phyloP scores from a whole-genome alignment of 345 rosid genomes.

The Acer yangbiense region DNA sequence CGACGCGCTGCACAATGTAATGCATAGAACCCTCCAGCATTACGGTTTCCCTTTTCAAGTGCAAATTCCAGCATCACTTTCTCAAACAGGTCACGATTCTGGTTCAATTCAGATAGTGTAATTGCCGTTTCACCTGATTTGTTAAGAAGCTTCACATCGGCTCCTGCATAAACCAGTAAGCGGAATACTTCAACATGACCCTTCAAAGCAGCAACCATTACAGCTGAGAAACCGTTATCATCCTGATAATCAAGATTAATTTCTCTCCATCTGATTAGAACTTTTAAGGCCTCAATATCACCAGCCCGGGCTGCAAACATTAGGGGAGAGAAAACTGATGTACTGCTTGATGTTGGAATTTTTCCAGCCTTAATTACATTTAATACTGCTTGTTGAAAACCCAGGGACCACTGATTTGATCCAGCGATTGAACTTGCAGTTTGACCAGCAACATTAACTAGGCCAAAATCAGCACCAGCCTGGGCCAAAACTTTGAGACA shows the following conservation, averaged over 20 bases:
- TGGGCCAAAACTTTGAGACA: conserved; percentile 60
- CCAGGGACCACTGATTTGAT: conserved; percentile 63
- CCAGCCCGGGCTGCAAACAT: conserved; percentile 68
- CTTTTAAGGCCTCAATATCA: conserved; percentile 63
- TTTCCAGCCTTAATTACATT: conserved; percentile 57
- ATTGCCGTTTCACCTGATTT: conserved; percentile 77
- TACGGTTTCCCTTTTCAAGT: conserved; percentile 71
- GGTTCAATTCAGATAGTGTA: conserved; percentile 61
- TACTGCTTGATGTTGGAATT: conserved; percentile 61
- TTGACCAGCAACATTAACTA: conserved; percentile 50
- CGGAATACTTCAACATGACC: conserved; percentile 84
- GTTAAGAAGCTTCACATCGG: conserved; percentile 80
- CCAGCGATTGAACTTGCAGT: conserved; percentile 57
- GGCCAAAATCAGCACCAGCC: conserved; percentile 89
- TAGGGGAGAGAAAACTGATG: conserved; percentile 59
- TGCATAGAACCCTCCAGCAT: conserved; percentile 84
- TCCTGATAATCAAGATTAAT: conserved; percentile 75
- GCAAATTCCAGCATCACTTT: conserved; percentile 95
- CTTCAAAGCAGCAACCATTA: conserved; percentile 79
- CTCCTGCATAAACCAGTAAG: conserved; percentile 76
- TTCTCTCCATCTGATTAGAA: conserved; percentile 42
- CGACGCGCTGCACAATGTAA: conserved; percentile 94
- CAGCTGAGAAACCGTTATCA: conserved; percentile 79
- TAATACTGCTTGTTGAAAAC: conserved; percentile 63
- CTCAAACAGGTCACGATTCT: conserved; percentile 68